Evolutionary conservation across 2,329 filamentous ascomycete genomes (phyloP), one percentile per base, ranked within the genome.

Genomic region (Colletotrichum spinosum): DNA sequence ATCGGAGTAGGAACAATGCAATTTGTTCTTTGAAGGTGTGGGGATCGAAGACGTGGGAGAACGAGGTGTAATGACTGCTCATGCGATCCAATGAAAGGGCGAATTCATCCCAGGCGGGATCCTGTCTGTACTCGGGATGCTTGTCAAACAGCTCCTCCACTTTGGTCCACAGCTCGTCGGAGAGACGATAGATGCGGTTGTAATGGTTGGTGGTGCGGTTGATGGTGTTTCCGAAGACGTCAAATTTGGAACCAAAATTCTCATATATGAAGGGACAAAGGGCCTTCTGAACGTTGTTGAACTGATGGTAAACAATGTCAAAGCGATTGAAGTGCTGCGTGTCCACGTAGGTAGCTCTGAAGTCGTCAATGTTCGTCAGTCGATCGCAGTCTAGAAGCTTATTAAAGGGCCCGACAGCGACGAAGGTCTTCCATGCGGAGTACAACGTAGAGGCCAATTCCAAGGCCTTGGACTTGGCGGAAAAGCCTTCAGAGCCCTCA

Each of bases 261-360:
- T 74, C 69, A 59, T 79, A 84, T 55, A 81, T 73, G 37, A 76
- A 73, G 1, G 79, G 73, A 13, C 76, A 75, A 2, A 82, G 67
- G 55, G 69, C 72, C 46, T 74, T 75, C 57, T 83, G 80, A 1
- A 68, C 64, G 13, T 72, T 63, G 25, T 75, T 76, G 8, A 79
- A 69, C 0, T 42, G 15, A 1, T 10, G 4, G 45, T 78, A 72
- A 25, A 79, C 71, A 1, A 53, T 7, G 1, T 44, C 6, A 5
- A 78, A 62, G 9, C 39, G 45, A 2, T 68, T 50, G 37, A 73
- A 76, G n/a, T 78, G 71, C 33, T 54, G 55, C 1, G 71, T 69
- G 34, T 77, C 69, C 10, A 81, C 71, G 59, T 80, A 81, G n/a
- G 75, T 76, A 3, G 71, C 70, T 13, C 80, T 76, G 45, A 81